Evolutionary conservation across 805 yeast species (phyloP).

Genomic region (Kodamaea kakaduensis): DNA sequence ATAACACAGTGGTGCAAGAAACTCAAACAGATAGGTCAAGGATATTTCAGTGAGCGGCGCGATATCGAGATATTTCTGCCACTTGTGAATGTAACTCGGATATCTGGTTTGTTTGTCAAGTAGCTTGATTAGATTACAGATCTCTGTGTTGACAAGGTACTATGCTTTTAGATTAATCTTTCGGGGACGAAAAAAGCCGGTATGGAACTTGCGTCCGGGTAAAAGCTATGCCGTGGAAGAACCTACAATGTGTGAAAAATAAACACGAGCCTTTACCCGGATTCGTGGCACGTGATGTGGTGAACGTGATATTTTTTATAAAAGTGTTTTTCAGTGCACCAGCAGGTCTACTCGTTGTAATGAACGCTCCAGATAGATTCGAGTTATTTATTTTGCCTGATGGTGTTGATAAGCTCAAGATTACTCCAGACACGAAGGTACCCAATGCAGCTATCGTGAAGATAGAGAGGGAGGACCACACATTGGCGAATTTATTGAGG

Average conservation of each 20-base stretch:
- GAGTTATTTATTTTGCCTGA: constrained; percentile 96
- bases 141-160: constrained; percentile 2
- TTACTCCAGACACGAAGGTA: constrained; percentile 90
- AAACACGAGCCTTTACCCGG: constrained; percentile 3
- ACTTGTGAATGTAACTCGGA: background rate
- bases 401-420: constrained; percentile 85
- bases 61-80: background rate
- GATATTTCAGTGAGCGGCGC: background rate
- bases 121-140: background rate
- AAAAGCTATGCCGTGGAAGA: too few relatives aligned
- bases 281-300: background rate
- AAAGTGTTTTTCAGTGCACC: background rate
- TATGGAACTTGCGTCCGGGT: background rate
- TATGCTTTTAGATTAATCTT: background rate
- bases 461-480: constrained; percentile 96
- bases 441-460: constrained; percentile 92
- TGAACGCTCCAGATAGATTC: constrained; percentile 99
- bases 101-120: background rate
- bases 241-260: constrained; percentile 2
- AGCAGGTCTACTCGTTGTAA: constrained; percentile 21
- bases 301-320: background rate
- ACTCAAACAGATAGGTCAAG: too few relatives aligned
- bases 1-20: constrained; percentile 16
- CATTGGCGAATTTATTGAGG: constrained; percentile 85
- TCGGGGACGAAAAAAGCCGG: constrained; percentile 5